Percentiles rank a stretch among this genome's conserved stretches.
phyloP scores from a whole-genome alignment of 2,329 filamentous ascomycete genomes.

The Tolypocladium sp. region DNA sequence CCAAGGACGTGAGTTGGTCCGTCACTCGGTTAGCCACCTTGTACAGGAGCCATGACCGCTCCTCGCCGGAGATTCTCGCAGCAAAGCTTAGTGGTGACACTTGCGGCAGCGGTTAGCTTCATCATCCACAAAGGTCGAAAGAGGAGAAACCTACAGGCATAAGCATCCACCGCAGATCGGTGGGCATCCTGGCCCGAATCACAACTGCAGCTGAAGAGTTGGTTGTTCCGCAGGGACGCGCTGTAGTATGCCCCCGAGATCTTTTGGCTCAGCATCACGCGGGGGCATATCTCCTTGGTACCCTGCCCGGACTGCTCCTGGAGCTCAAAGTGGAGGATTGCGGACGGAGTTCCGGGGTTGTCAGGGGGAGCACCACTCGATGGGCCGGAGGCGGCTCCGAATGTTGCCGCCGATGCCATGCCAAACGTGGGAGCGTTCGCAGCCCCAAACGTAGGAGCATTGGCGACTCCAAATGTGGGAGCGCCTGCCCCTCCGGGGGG shows the following conservation, averaged over 20 bases:
- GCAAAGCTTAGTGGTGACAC: neutral
- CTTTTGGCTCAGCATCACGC: neutral
- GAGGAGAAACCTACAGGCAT: neutral
- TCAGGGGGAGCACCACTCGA: neutral
- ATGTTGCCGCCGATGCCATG: neutral
- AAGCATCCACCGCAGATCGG: neutral
- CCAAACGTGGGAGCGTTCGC: neutral
- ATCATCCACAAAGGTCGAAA: too few relatives aligned
- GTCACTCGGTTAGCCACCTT: neutral
- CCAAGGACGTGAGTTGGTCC: neutral
- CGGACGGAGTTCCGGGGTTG: neutral
- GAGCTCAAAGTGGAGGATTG: neutral
- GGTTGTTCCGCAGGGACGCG: neutral
- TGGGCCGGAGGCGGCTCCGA: neutral
- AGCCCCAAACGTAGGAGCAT: neutral
- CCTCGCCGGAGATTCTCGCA: neutral
- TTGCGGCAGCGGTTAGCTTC: neutral
- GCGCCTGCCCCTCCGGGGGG: neutral
- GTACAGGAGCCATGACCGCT: neutral
- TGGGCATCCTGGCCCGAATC: neutral
- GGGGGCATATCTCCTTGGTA: neutral
- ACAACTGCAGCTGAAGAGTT: neutral
- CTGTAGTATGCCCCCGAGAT: constrained; percentile 1
- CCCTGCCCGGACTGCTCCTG: neutral
- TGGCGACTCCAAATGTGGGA: neutral